Evolutionary conservation across 2,329 filamentous ascomycete species (phyloP), one percentile per base, ranked within the genome.

Genomic region (Pseudofabraea citricarpa): DNA sequence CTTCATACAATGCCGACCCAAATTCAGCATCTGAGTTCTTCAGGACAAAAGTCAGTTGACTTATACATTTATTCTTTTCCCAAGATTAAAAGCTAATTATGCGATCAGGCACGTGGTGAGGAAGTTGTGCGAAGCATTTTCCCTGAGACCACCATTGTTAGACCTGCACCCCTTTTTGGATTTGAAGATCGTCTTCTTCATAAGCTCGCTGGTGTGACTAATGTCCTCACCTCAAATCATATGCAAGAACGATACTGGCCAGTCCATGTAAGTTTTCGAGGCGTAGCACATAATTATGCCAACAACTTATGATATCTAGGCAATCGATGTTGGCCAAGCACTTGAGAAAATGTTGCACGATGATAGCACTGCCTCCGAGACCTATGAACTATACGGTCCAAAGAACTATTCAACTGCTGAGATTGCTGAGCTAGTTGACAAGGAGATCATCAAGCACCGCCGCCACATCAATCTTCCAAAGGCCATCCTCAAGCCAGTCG

Each of bases 111-210:
- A 47, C 79, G 75, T 60, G 87, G 87, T 55, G 93, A 98, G 71
- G 74, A 85, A 62, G 79, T 94, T 38, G 93, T 83, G 36, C 84
- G 91, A 50, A 81, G 77, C 57, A 90, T 97, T 63, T 98, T 90
- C 73, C 93, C 93, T 20, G 93, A 98, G 70, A 95, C 93, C 15
- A 98, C 93, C 36, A 90, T 98, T 56, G 93, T 98, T 52, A 83
- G 93, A 51, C 93, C 93, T 35, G 87, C 91, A 10, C 93, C 90
- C 41, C 79, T 95, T 66, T 98, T 95, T 62, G 93, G 93, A 26
- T 95, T 90, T 61, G 93, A 98, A 68, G 93, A 98, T 68, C 85
- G 85, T 58, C 79, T 98, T 35, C 81, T 98, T 27, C 81, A 95
- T 65, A 87, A 82, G 63, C 81, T 97, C 41, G 93, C 91, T 32